These are phyloP conservation scores for Arthonia radiata DNA, from an alignment of 495 filamentous ascomycete genomes.

Conservation along the genomic window DNA sequence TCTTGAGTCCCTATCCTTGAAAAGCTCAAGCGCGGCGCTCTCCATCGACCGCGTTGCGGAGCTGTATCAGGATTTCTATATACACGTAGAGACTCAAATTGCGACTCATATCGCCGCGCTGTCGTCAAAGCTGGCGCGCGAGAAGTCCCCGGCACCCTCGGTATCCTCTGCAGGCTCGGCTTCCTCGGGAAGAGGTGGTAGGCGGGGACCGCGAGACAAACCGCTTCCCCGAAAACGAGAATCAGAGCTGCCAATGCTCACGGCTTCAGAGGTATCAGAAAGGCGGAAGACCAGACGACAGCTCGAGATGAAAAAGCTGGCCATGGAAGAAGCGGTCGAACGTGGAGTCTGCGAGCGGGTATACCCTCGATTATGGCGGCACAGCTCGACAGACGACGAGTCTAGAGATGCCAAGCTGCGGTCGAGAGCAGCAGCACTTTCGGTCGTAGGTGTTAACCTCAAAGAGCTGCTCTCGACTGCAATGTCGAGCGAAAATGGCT, in stretches of 20 bases:
- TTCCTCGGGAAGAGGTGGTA: conserved; percentile 1
- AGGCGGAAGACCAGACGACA: conserved; percentile 51
- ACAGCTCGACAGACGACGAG: conserved; percentile 79
- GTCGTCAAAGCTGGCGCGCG: conserved; percentile 46
- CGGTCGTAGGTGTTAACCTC: conserved; percentile 70
- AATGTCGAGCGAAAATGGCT: conserved; percentile 9
- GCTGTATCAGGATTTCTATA: conserved; percentile 92
- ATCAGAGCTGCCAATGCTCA: conserved; percentile 72
- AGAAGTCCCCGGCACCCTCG: conserved; percentile 27
- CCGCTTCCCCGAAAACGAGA: conserved; percentile 16
- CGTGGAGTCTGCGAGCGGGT: conserved; percentile 64
- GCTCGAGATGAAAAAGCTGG: conserved; percentile 46
- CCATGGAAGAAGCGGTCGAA: conserved; percentile 83
- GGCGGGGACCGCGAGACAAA: conserved; percentile 16
- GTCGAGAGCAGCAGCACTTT: conserved; percentile 77
- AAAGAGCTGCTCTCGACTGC: conserved; percentile 39
- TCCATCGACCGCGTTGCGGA: conserved; percentile 59
- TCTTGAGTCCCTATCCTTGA: conserved; percentile 70
- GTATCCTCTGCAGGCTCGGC: conserved; percentile 21
- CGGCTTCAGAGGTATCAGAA: conserved; percentile 55
- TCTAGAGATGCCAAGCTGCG: conserved; percentile 84
- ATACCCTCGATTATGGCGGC: conserved; percentile 71
- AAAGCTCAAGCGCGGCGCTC: conserved; percentile 62
- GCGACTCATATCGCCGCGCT: conserved; percentile 67
- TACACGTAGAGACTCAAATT: conserved; percentile 57